A percentile compares a stretch with the other conserved stretches of the same genome.
Conservation (phyloP, 2,329 filamentous ascomycete genomes). For the Arthrocladium fulminans region DNA sequence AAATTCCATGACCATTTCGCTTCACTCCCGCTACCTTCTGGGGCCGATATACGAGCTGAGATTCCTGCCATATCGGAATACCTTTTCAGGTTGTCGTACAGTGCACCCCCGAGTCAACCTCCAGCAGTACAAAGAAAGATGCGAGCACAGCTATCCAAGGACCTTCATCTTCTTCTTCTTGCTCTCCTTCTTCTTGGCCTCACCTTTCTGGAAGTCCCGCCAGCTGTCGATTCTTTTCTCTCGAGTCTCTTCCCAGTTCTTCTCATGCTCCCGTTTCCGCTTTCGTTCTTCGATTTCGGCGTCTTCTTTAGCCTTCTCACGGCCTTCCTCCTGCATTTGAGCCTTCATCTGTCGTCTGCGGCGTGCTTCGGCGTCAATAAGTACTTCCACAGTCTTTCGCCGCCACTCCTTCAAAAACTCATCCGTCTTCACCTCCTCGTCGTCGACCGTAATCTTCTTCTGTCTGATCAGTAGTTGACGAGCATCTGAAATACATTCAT, state of each 20-base stretch:
- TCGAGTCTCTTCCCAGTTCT: slow-evolving; percentile 88
- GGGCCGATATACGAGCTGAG: no score
- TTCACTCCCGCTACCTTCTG: no score
- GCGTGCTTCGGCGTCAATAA: slow-evolving; percentile 86
- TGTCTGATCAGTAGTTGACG: slow-evolving; percentile 91
- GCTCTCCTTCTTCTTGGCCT: slow-evolving; percentile 53
- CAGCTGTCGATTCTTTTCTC: slow-evolving; percentile 90
- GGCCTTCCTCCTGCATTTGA: slow-evolving; percentile 91
- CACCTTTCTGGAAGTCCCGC: slow-evolving; percentile 75
- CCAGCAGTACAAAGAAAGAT: neutral
- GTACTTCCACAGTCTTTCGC: slow-evolving; percentile 77
- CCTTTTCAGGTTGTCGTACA: no score
- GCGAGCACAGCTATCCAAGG: slow-evolving; percentile 28
- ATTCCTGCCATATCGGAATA: no score
- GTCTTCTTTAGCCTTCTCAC: slow-evolving; percentile 76
- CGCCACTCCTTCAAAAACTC: slow-evolving; percentile 81
- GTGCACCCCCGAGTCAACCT: no score
- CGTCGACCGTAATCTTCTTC: slow-evolving; percentile 84
- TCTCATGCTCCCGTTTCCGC: slow-evolving; percentile 81
- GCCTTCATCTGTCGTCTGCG: slow-evolving; percentile 78
- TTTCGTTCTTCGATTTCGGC: slow-evolving; percentile 74
- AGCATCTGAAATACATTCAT: slow-evolving; percentile 92
- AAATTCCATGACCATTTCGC: no score
- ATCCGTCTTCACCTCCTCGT: slow-evolving; percentile 69
- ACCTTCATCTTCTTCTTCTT: slow-evolving; percentile 50